Evolutionary conservation across 805 yeast species (phyloP), one percentile per base, ranked within the genome.

Genomic region (Saccharomycopsis fermentans): DNA sequence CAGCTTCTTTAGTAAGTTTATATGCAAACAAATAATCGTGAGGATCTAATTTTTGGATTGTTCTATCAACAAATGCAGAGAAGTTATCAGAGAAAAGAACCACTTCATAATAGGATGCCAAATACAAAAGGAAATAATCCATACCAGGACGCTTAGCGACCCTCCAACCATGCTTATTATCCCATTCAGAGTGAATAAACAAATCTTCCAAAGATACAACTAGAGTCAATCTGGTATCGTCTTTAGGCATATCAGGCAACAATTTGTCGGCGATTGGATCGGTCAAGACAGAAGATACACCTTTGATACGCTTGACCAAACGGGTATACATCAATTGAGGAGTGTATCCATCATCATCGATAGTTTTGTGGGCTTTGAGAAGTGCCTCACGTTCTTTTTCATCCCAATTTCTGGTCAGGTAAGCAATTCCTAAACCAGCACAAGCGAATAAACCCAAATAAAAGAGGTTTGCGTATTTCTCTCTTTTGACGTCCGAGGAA

Each of bases 111-210:
- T 90, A 92, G 74, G 89, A 96, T 6, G 97, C 87, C 66, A 94
- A 77, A 73, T 94, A 94, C 32, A 96, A 96, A 69, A 94, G 76
- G 74, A 94, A 94, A 77, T 94, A 94, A 72, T 95, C 99, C 62
- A 90, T 84, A 63, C 99, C 99, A 36, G 99, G 98, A 76, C 99
- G 89, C 78, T 94, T 94, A 34, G 96, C 98, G 16, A 97, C 92
- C 75, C 94, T 85, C 99, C 99, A 94, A 57, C 99, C 99, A 69
- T 82, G 79, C 71, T 88, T 83, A 65, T 89, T 82, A 59, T 88
- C 81, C 99, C 99, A 94, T 63, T 86, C 88, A 43, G 96, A 84
- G 71, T 94, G 97, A 59, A 92, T 82, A 68, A 94, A 79, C 61
- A 94, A 75, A 68, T 94, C 99, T 66, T 94, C 99, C 67, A 94